Evolutionary conservation across 2,329 filamentous ascomycete species (phyloP).

Genomic region (Pseudonectria foliicola): DNA sequence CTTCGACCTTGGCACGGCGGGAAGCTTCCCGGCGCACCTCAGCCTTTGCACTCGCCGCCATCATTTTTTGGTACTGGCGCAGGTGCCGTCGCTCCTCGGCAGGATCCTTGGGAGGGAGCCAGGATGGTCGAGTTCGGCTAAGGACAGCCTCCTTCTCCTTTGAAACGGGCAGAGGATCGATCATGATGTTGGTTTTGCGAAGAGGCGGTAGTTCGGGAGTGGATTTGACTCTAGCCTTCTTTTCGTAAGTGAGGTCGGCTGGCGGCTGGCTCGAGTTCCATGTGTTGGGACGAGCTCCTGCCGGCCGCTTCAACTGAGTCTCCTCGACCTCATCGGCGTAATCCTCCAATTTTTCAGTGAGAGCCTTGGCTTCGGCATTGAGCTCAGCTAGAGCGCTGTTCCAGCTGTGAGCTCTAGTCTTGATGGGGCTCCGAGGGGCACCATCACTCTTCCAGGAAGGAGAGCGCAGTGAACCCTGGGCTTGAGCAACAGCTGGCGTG

Average conservation of each 20-base stretch:
- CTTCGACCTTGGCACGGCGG: constrained; percentile 43
- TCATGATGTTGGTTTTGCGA: constrained; percentile 70
- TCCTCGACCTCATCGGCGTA: constrained; percentile 57
- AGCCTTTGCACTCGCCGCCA: constrained; percentile 55
- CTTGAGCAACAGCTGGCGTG: constrained; percentile 51
- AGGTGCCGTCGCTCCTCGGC: constrained; percentile 87
- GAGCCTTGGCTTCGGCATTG: constrained; percentile 62
- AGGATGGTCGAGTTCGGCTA: constrained; percentile 72
- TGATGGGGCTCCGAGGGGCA: constrained; percentile 34
- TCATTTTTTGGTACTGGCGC: constrained; percentile 79
- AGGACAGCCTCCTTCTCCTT: constrained; percentile 82
- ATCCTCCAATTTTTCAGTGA: constrained; percentile 76
- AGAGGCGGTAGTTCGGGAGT: constrained; percentile 63
- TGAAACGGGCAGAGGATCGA: constrained; percentile 75
- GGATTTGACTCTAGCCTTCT: constrained; percentile 53
- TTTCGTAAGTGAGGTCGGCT: constrained; percentile 28
- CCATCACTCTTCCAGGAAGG: constrained; percentile 46
- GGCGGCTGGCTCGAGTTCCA: constrained; percentile 31
- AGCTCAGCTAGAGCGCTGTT: constrained; percentile 61
- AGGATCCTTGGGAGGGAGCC: constrained; percentile 81
- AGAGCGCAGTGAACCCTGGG: constrained; percentile 53
- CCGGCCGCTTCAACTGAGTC: constrained; percentile 26
- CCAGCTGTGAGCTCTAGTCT: constrained; percentile 65
- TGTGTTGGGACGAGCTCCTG: constrained; percentile 31
- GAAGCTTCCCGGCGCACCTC: constrained; percentile 52